Evolutionary conservation across 2,329 filamentous ascomycete species (phyloP), one percentile per base, ranked within the genome.

Genomic region (Trichoderma pleuroti): DNA sequence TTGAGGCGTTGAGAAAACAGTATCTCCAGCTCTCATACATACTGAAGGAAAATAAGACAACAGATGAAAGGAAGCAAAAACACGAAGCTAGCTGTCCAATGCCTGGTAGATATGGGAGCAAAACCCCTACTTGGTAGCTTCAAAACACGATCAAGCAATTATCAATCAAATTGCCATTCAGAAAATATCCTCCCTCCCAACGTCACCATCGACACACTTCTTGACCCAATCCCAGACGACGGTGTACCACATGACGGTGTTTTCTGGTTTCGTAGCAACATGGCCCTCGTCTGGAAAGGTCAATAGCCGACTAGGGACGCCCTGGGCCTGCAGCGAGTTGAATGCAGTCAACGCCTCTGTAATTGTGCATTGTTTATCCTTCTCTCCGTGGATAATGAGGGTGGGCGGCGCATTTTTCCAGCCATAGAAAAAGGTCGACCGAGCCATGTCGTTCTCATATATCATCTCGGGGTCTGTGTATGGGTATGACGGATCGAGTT

Each of bases 241-340:
- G 65, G 84, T 84, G 76, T 93, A 88, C 91, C 91, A 93, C 57
- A 91, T 80, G 61, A 92, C 80, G 24, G 85, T 84, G 76, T 93
- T 93, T 80, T 92, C 91, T 1, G 87, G 87, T 73, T 91, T 90
- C 61, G 90, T 76, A 5, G 93, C 90, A 86, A 87, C 92, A 75
- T 92, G 90, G 64, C 90, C 89, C 80, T 93, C 91, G 77, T 93
- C 91, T 0, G 91, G 87, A 76, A 94, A 94, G 0, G 86, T 90
- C 77, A 94, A 75, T 72, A 93, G 89, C 72, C 89, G 87, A 73
- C 90, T 92, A 42, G 90, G 87, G 3, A 94, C 85, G 0, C 90
- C 90, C 66, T 86, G 84, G 16, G 86, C 85, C 80, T 94, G 91
- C 30, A 94, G 82, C 1, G 91, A 87, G 72, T 93, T 92, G 79